These are phyloP conservation scores for Trichosporon sp. DNA, from an alignment of 1,284 basidiomycete genomes.

Conservation along the genomic window DNA sequence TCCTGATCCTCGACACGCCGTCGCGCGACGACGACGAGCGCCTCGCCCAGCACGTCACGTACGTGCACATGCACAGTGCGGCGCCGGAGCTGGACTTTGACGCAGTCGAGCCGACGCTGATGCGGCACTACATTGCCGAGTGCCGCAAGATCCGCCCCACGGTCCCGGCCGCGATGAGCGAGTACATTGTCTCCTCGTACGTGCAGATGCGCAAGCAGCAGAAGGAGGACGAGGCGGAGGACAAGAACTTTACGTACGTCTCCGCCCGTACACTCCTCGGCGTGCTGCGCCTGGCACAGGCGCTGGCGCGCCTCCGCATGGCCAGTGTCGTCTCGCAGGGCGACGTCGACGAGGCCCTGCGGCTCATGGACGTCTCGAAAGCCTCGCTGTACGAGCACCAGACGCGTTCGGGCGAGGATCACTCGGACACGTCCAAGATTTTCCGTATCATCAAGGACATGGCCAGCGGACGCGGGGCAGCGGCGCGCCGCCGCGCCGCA, in stretches of 20 bases:
- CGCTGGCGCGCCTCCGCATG: slow-evolving; percentile 87
- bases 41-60: slow-evolving; percentile 94
- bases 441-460: slow-evolving; percentile 88
- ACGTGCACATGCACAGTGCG: slow-evolving; percentile 93
- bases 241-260: slow-evolving; percentile 89
- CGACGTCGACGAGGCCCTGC: slow-evolving; percentile 95
- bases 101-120: slow-evolving; percentile 78
- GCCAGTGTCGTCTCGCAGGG: slow-evolving; percentile 74
- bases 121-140: slow-evolving; percentile 94
- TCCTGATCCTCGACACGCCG: slow-evolving; percentile 96
- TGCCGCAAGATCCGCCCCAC: slow-evolving; percentile 87
- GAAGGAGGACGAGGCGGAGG: slow-evolving; percentile 86
- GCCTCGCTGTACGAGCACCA: slow-evolving; percentile 79
- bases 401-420: slow-evolving; percentile 65
- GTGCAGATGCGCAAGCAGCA: slow-evolving; percentile 90
- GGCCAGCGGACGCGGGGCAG: slow-evolving; percentile 60
- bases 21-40: slow-evolving; percentile 91
- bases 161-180: slow-evolving; percentile 82
- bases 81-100: slow-evolving; percentile 80
- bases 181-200: slow-evolving; percentile 93
- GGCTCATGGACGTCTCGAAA: slow-evolving; percentile 96
- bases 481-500: slow-evolving; percentile 55
- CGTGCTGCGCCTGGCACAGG: slow-evolving; percentile 90
- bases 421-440: slow-evolving; percentile 77
- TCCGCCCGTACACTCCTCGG: slow-evolving; percentile 96